Base-by-base conservation (phyloP, 2,329 filamentous ascomycete genomes). In the Penicillium oxalicum region DNA sequence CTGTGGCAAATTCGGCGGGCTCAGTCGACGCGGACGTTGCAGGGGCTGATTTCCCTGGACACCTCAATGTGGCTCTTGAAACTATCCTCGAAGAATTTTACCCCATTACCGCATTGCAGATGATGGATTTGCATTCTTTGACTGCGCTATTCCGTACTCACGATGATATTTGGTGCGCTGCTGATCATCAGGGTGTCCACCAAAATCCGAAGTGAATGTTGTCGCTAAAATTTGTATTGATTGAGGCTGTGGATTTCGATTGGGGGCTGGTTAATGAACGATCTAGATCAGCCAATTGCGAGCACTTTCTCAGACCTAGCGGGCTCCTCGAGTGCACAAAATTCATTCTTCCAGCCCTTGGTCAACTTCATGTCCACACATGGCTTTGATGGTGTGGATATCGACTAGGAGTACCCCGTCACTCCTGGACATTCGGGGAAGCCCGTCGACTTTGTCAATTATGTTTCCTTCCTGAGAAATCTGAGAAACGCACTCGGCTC, bases 261-360 rank as follows among this genome's bases (percentile, higher is more conserved):
- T 26, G 56, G 60, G 7, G 60, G 60, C 12, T 61, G 58, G 58
- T 45, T 49, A 3, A 52, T 59, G 32, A 62, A 61, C 37, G 60
- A 62, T 36, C 55, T 57, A 1, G 57, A 54, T 13, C 48, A 52
- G 4, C 18, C 18, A 18, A 56, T 51, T 2, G 40, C 27, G 27
- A 51, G 44, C 2, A 50, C 44, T 2, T 60, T 60, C 37, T 54
- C 51, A 2, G 57, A 58, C 24, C 38, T 40, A 5, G 29, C 32
- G 9, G 38, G 29, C 9, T 33, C 33, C 37, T 26, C 2, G 3
- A 26, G 11, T 9, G 29, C 11, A 4, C 44, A 47, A 12, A 32
- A 37, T 1, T 26, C 38, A 9, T 50, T 50, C 24, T 36, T 50
- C n/a, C 25, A 27, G 3, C 44, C 44, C 9, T 25, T 50, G 28